Evolutionary conservation across 306 rosid genomes (phyloP).

Genomic region (Bauhinia variegata): DNA sequence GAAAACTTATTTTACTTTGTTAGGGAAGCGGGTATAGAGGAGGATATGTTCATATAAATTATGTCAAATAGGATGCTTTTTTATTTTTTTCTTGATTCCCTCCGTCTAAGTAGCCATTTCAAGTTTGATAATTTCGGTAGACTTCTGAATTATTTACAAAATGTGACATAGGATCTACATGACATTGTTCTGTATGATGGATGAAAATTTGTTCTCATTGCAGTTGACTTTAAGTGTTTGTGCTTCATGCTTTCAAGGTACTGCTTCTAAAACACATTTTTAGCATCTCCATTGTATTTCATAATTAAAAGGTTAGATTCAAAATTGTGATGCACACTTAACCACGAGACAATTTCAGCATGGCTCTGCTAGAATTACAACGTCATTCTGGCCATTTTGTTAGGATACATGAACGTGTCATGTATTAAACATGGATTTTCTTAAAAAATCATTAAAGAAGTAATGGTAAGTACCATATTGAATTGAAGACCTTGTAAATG

Average conservation of each 20-base stretch:
- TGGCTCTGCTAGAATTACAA: background rate
- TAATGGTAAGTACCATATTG: background rate
- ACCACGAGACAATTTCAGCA: background rate
- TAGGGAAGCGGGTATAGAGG: background rate
- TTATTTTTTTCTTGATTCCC: background rate
- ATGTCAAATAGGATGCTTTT: background rate
- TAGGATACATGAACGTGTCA: conserved; percentile 16
- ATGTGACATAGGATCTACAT: background rate
- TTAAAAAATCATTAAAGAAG: too few relatives aligned
- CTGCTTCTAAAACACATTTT: background rate
- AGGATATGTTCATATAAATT: background rate
- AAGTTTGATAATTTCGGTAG: background rate
- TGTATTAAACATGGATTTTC: background rate
- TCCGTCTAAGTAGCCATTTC: background rate
- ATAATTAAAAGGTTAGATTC: background rate
- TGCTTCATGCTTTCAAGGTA: background rate
- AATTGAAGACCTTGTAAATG: background rate
- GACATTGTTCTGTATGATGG: background rate
- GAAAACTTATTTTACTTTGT: background rate
- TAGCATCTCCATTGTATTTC: background rate
- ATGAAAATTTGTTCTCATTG: background rate
- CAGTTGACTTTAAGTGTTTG: background rate
- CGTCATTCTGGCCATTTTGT: background rate
- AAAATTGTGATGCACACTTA: background rate
- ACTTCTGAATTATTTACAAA: background rate